phyloP scores from a whole-genome alignment of 305 asterid species.

The Striga hermonthica region DNA sequence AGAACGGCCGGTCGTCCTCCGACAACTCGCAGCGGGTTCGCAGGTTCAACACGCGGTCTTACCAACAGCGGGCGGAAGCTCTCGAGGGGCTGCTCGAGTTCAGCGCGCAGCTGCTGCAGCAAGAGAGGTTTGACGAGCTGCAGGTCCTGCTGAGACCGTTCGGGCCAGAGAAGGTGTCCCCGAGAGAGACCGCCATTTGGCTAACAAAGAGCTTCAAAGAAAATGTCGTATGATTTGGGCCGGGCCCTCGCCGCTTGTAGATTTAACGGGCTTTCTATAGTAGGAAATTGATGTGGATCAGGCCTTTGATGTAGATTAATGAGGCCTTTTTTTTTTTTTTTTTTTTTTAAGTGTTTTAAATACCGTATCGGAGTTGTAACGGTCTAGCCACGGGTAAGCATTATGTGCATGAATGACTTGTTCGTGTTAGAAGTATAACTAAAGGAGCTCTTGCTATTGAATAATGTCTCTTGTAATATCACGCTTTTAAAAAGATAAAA shows the following conservation, averaged over 20 bases:
- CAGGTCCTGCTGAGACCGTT: constrained; percentile 85
- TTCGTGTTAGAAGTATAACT: not conserved
- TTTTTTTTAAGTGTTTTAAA: not conserved
- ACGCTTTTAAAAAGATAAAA: too few species aligned
- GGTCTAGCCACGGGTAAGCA: not conserved
- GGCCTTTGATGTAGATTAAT: not conserved
- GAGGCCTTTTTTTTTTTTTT: not conserved
- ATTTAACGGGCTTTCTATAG: constrained; percentile 14
- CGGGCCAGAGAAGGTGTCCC: constrained; percentile 89
- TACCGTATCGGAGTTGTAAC: too few species aligned
- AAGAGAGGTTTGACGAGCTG: constrained; percentile 86
- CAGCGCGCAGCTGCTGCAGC: constrained; percentile 84
- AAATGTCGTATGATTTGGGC: constrained; percentile 34
- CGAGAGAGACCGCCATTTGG: constrained; percentile 97
- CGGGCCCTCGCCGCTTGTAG: not conserved
- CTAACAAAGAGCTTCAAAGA: constrained; percentile 93
- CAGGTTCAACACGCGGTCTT: constrained; percentile 73
- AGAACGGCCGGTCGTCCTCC: constrained; percentile 53
- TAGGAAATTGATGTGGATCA: constrained; percentile 17
- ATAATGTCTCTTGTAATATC: too few species aligned
- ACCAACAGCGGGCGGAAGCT: constrained; percentile 93
- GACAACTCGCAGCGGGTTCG: constrained; percentile 57
- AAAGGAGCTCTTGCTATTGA: too few species aligned
- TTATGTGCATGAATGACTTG: not conserved
- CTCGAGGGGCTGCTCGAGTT: constrained; percentile 93